A percentile compares a stretch with the other conserved stretches of the same genome.
These are phyloP conservation scores for Russula lepida DNA, from an alignment of 768 basidiomycete genomes.

Conservation along the genomic window DNA sequence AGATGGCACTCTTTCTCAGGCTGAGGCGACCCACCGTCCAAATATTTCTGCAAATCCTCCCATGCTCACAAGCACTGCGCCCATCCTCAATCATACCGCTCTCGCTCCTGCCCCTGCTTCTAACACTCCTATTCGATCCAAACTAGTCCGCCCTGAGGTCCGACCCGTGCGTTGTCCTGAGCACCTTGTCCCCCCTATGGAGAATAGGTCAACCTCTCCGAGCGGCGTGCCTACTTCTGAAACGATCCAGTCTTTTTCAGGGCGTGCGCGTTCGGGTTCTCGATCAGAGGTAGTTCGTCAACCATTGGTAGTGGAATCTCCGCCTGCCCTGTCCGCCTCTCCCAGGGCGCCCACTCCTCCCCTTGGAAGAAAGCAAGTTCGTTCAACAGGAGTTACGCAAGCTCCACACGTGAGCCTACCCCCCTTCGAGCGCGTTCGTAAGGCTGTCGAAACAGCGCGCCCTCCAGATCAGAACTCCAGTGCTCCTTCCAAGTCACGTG, in stretches of 20 bases:
- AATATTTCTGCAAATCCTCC: background rate
- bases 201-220: background rate
- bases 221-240: background rate
- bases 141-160: background rate
- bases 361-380: background rate
- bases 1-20: background rate
- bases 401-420: background rate
- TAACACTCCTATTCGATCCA: background rate
- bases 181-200: background rate
- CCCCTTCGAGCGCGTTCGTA: background rate
- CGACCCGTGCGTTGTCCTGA: background rate
- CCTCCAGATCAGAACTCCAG: background rate
- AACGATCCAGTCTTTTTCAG: background rate
- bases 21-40: background rate
- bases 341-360: background rate
- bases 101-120: background rate
- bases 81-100: background rate
- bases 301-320: background rate
- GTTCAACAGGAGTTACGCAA: background rate
- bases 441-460: background rate
- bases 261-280: background rate
- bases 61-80: background rate
- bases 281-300: background rate
- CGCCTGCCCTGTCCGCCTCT: background rate
- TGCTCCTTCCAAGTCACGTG: background rate